Conservation (phyloP, 345 rosid species). For the Sonneratia alba region DNA sequence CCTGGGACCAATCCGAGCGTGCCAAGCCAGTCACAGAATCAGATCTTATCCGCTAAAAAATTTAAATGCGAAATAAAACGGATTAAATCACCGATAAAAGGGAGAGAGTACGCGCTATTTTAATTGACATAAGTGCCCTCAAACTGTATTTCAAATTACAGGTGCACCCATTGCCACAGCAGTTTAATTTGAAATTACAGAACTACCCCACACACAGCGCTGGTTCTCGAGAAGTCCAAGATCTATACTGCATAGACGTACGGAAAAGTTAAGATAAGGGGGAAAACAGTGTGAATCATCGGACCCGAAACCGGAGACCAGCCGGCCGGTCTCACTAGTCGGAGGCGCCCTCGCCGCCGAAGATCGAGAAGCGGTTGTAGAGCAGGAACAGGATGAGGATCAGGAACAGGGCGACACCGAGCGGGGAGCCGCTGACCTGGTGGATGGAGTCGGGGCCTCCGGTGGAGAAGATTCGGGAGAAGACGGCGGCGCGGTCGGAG, state of each 20-base stretch:
- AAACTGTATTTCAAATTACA: not conserved
- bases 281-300: not conserved
- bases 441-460: constrained; percentile 7
- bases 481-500: constrained; percentile 6
- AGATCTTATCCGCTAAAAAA: too few relatives aligned
- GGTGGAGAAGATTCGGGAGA: not conserved
- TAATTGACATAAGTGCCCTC: not conserved
- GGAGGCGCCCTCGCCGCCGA: constrained; percentile 11
- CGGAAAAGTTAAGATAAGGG: not conserved
- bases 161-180: not conserved
- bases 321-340: constrained; percentile 5
- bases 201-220: not conserved
- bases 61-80: not conserved
- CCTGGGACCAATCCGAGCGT: too few relatives aligned
- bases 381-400: constrained; percentile 11
- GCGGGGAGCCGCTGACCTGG: constrained; percentile 10
- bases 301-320: not conserved
- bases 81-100: not conserved
- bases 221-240: not conserved
- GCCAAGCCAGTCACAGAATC: too few relatives aligned
- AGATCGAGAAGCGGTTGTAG: constrained; percentile 13
- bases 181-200: not conserved
- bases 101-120: not conserved
- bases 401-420: constrained; percentile 16
- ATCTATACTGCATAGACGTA: not conserved